phyloP scores from a whole-genome alignment of 805 yeast genomes.

The Cyberlindnera bimundalis region DNA sequence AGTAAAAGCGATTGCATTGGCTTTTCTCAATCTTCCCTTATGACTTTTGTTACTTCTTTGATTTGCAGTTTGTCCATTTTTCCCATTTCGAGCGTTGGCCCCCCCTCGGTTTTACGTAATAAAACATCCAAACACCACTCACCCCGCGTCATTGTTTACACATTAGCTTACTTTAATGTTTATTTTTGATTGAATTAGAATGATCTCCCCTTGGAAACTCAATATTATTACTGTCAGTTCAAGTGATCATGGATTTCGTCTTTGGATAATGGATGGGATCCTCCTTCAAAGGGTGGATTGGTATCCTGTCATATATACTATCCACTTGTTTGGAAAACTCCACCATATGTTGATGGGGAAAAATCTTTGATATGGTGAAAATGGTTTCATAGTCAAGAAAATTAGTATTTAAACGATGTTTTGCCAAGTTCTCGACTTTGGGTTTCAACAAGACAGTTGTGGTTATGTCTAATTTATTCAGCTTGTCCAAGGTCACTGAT shows the following conservation, averaged over 20 bases:
- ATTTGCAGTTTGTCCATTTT: not conserved
- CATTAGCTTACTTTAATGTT: too few species aligned
- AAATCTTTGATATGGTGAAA: constrained; percentile 1
- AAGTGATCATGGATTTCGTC: not conserved
- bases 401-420: constrained; percentile 1
- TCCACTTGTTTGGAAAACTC: not conserved
- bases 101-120: not conserved
- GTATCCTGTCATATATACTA: constrained; percentile 1
- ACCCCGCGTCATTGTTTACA: too few species aligned
- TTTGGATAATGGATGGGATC: not conserved
- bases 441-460: not conserved
- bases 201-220: too few species aligned
- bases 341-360: constrained; percentile 5
- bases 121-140: not conserved
- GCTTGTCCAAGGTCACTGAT: not conserved
- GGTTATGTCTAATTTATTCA: not conserved
- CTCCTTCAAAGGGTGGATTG: constrained; percentile 2
- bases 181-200: too few species aligned
- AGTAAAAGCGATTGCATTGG: constrained; percentile 9
- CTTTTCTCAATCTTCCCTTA: too few species aligned
- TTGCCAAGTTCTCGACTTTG: constrained; percentile 6
- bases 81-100: not conserved
- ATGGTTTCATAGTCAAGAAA: constrained; percentile 7
- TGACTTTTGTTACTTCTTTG: too few species aligned
- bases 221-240: not conserved